These are phyloP conservation scores for Epichloe baconii DNA, from an alignment of 2,329 filamentous ascomycete species.

Conservation along the genomic window DNA sequence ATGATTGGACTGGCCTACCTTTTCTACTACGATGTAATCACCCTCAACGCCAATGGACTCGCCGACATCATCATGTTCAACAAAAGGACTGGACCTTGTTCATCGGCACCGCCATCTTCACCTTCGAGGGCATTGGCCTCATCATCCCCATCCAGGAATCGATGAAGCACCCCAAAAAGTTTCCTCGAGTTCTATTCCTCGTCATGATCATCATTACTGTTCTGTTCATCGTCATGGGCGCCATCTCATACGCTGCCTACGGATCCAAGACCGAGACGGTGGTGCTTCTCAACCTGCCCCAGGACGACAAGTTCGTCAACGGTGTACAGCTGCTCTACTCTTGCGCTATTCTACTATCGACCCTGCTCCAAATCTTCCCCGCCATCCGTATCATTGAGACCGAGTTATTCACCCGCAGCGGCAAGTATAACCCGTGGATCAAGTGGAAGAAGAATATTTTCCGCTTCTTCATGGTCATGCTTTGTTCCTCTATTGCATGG, in stretches of 20 bases:
- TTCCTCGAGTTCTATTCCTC: conserved; percentile 72
- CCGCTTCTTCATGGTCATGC: conserved; percentile 79
- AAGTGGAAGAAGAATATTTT: conserved; percentile 99
- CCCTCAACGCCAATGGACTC: conserved; percentile 61
- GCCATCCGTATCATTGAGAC: conserved; percentile 95
- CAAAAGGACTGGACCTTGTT: conserved; percentile 89
- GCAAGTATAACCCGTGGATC: conserved; percentile 96
- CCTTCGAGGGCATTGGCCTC: conserved; percentile 92
- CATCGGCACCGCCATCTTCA: conserved; percentile 97
- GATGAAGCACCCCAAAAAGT: conserved; percentile 84
- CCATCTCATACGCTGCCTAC: conserved; percentile 89
- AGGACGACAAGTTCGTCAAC: conserved; percentile 92
- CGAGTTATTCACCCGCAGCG: conserved; percentile 81
- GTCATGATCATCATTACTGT: conserved; percentile 95
- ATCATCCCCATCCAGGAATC: conserved; percentile 98
- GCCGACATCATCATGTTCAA: conserved; percentile 89
- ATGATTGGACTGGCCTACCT: conserved; percentile 83
- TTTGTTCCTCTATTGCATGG: conserved; percentile 84
- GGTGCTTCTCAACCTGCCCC: conserved; percentile 87
- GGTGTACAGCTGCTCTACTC: conserved; percentile 94
- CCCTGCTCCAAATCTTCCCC: conserved; percentile 91
- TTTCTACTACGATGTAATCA: conserved; percentile 88
- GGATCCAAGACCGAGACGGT: conserved; percentile 93
- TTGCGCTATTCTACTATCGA: conserved; percentile 91
- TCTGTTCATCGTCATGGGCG: conserved; percentile 82